Evolutionary conservation across 139 green algal species (phyloP), one percentile per base, ranked within the genome.

Genomic region (Chlorella sp.): DNA sequence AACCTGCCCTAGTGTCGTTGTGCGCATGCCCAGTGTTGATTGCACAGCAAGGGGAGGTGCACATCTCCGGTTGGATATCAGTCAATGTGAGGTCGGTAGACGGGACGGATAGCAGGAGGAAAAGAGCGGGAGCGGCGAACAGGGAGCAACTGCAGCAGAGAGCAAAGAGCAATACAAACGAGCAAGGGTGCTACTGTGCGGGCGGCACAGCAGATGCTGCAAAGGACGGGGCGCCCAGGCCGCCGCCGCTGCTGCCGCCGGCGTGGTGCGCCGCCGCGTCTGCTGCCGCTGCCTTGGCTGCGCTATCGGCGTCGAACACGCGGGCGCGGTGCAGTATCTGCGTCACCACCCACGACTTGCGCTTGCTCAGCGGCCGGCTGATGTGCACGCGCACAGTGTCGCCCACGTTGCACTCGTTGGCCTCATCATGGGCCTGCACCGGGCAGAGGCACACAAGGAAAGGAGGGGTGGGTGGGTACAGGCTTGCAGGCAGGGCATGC

Each of bases 351-450:
- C 75, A 94, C n/a, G 75, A 73, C 81, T 94, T 94, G 26, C 63
- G 85, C 78, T 94, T 94, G 88, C 91, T 94, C 9, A 92, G 83
- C 18, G 91, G 91, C 70, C 91, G 89, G 87, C 80, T 87, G 36
- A 85, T 79, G n/a, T 92, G 55, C 38, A 94, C 91, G 17, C 86
- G 83, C 26, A 94, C 91, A 17, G 83, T 88, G 80, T 94, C 91
- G 28, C 91, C 91, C 15, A 94, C 84, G 28, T 92, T 93, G 85
- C 91, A 94, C 26, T 87, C 78, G 69, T 94, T 83, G 17, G 62
- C 32, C 72, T 94, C 91, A 30, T 94, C 91, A 64, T 94, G 91
- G 17, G 91, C 90, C 87, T 92, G 86, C 25, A 36, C 11, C 62
- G 36, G n/a, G n/a, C n/a, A n/a, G n/a, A n/a, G n/a, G n/a, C n/a